Evolutionary conservation across 1,139 yeast genomes (phyloP).

Genomic region (Nakaseomyces bracarensis): DNA sequence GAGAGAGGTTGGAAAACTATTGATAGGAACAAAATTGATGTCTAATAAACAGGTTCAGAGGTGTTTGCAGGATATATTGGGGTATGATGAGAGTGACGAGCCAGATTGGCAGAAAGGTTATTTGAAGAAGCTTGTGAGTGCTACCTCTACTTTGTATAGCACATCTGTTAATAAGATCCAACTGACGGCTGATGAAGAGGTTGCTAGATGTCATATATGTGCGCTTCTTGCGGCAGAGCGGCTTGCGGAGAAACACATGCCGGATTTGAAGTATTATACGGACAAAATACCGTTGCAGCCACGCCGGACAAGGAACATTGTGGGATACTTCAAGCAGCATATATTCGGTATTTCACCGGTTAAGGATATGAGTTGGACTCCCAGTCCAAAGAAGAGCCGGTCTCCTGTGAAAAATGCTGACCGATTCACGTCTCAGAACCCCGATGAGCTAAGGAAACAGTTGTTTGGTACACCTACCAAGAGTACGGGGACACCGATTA

Average conservation of each 20-base stretch:
- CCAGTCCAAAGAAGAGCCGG: slow-evolving; percentile 24
- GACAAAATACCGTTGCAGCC: slow-evolving; percentile 55
- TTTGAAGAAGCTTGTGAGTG: slow-evolving; percentile 41
- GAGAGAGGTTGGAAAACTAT: background rate
- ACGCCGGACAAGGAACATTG: slow-evolving; percentile 35
- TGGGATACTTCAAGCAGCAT: slow-evolving; percentile 38
- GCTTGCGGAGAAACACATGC: slow-evolving; percentile 38
- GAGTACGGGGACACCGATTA: background rate
- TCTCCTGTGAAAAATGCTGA: slow-evolving; percentile 20
- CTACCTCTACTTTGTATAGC: slow-evolving; percentile 45
- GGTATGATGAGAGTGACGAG: slow-evolving; percentile 14
- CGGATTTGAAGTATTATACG: slow-evolving; percentile 37
- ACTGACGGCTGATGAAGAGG: slow-evolving; percentile 45
- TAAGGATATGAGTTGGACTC: slow-evolving; percentile 26
- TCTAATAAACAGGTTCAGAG: slow-evolving; percentile 19
- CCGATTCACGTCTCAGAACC: slow-evolving; percentile 27
- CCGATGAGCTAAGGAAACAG: slow-evolving; percentile 22
- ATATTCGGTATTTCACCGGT: slow-evolving; percentile 29
- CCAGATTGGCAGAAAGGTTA: slow-evolving; percentile 41
- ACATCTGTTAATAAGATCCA: slow-evolving; percentile 44
- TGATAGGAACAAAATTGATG: slow-evolving; percentile 11
- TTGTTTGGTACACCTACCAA: slow-evolving; percentile 27
- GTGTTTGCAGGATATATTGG: slow-evolving; percentile 19
- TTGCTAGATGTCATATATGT: slow-evolving; percentile 58
- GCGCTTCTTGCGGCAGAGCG: slow-evolving; percentile 53